These are phyloP conservation scores for Lolium rigidum DNA, from an alignment of 176 grass and related monocot genomes.

Conservation along the genomic window DNA sequence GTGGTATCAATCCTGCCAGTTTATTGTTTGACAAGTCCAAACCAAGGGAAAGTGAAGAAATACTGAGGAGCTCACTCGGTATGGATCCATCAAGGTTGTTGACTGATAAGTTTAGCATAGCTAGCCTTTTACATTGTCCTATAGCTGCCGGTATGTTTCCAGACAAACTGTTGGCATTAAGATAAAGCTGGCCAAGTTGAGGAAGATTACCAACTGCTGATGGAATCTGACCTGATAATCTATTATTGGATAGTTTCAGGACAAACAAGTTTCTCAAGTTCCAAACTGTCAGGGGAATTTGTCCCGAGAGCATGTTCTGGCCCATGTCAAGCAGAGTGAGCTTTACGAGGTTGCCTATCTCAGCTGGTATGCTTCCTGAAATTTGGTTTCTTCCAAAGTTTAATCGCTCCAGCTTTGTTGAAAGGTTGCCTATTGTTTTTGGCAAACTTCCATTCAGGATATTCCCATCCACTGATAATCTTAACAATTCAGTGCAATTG, in stretches of 20 bases:
- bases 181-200: slow-evolving; percentile 41
- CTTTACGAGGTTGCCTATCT: slow-evolving; percentile 46
- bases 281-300: slow-evolving; percentile 54
- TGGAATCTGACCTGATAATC: slow-evolving; percentile 57
- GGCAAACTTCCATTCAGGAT: slow-evolving; percentile 35
- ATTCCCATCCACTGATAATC: slow-evolving; percentile 20
- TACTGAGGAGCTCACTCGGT: background rate
- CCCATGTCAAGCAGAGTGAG: slow-evolving; percentile 47
- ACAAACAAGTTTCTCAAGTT: slow-evolving; percentile 39
- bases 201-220: slow-evolving; percentile 42
- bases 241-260: slow-evolving; percentile 53
- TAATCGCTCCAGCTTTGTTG: slow-evolving; percentile 15
- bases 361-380: slow-evolving; percentile 34
- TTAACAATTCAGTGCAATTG: slow-evolving; percentile 32
- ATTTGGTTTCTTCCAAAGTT: slow-evolving; percentile 43
- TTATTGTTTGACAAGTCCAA: slow-evolving; percentile 30
- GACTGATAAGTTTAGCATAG: slow-evolving; percentile 44
- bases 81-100: slow-evolving; percentile 41
- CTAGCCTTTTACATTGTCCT: slow-evolving; percentile 34
- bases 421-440: slow-evolving; percentile 35
- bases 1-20: background rate
- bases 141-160: slow-evolving; percentile 52
- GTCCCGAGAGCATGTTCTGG: slow-evolving; percentile 56
- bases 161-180: slow-evolving; percentile 45
- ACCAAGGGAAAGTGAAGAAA: slow-evolving; percentile 12